These are phyloP conservation scores for Saturnispora hagleri DNA, from an alignment of 805 yeast genomes.

Conservation along the genomic window DNA sequence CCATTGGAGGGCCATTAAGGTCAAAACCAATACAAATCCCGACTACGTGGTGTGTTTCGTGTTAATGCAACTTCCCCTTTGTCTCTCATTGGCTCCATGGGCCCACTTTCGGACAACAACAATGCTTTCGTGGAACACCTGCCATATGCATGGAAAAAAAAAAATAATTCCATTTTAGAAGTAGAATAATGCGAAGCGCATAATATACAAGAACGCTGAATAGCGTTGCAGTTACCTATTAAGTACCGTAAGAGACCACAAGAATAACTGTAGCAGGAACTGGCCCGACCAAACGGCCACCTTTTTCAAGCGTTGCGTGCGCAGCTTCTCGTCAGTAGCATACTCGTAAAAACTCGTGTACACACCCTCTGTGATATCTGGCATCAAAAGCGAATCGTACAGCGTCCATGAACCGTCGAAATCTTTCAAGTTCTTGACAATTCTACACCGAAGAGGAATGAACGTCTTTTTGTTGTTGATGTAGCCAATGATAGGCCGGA, in stretches of 20 bases:
- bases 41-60: not conserved
- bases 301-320: constrained; percentile 62
- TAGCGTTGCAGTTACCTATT: constrained; percentile 7
- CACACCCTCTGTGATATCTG: constrained; percentile 79
- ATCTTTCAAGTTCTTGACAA: constrained; percentile 69
- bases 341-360: constrained; percentile 85
- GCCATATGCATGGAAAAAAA: not conserved
- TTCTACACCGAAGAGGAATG: constrained; percentile 77
- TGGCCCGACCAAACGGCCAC: constrained; percentile 93
- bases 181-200: not conserved
- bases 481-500: constrained; percentile 91
- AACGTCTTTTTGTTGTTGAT: constrained; percentile 85
- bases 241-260: constrained; percentile 70
- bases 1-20: not conserved
- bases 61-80: not conserved
- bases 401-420: constrained; percentile 96
- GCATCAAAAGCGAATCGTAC: constrained; percentile 85
- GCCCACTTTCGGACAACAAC: not conserved
- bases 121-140: not conserved
- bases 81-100: not conserved
- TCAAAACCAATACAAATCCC: not conserved
- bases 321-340: constrained; percentile 77
- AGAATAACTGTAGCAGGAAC: constrained; percentile 65
- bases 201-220: not conserved
- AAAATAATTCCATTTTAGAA: not conserved